Evolutionary conservation across 208 protist genomes (phyloP).

Genomic region (Angomonas ambiguus): DNA sequence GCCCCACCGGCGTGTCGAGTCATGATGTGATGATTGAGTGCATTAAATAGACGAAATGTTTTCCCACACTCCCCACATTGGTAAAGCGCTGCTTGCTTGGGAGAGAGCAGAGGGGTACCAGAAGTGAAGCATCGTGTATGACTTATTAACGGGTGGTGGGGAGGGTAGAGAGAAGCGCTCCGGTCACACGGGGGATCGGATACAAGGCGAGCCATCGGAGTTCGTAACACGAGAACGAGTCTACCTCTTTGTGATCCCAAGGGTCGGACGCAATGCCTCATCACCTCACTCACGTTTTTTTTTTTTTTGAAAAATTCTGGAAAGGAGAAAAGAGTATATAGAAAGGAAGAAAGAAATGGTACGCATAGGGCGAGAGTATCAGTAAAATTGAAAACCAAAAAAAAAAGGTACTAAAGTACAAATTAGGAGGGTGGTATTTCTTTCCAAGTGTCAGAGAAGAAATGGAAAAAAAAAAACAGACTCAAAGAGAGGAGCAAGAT

Average conservation of each 20-base stretch:
- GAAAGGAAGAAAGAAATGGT: too few species aligned
- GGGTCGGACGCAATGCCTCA: too few species aligned
- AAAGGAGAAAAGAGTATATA: neutral
- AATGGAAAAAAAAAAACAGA: too few species aligned
- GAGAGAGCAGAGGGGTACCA: slow-evolving; percentile 9
- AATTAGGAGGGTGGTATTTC: neutral
- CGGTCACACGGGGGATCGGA: too few species aligned
- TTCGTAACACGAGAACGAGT: too few species aligned
- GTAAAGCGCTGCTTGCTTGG: slow-evolving; percentile 33
- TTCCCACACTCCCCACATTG: slow-evolving; percentile 83
- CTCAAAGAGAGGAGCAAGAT: too few species aligned
- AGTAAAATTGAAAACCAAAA: neutral
- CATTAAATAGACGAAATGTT: slow-evolving; percentile 82
- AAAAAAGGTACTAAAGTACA: neutral
- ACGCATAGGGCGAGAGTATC: too few species aligned
- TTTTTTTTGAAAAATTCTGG: neutral
- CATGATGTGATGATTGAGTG: slow-evolving; percentile 86
- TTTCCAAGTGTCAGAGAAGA: too few species aligned
- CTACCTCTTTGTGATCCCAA: neutral
- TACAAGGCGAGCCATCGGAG: too few species aligned
- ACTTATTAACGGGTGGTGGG: neutral
- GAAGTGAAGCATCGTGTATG: slow-evolving; percentile 14
- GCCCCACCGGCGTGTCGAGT: slow-evolving; percentile 76
- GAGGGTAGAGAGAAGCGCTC: neutral
- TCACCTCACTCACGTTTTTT: too few species aligned